Base-by-base conservation (phyloP, 2,329 filamentous ascomycete genomes). In the Mariannaea elegans region DNA sequence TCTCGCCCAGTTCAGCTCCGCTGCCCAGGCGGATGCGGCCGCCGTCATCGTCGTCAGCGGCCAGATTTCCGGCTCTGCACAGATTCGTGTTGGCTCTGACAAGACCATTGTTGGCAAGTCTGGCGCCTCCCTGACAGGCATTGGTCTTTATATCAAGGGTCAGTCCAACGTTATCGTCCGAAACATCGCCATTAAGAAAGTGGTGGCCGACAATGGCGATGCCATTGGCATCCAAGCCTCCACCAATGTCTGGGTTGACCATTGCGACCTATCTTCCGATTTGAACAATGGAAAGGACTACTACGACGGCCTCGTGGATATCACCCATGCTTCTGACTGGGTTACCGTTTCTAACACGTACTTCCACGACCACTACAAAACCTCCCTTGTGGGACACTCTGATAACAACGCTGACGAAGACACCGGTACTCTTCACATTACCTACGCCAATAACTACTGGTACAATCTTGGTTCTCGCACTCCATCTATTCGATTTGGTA, bases 371-470 rank as follows among this genome's bases (percentile, higher is more conserved):
- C 74, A 76, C 71, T 87, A 79, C 77, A 89, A 89, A 75, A 82
- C 78, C 39, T 86, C 83, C 0, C 79, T 89, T 14, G 77, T 88
- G 61, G 86, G 84, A n/a, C 85, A 89, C 80, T 83, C 80, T 14
- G 84, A 88, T 78, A 80, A 55, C 75, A 88, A 88, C 76, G 75
- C 69, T 13, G 74, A 66, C 36, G 83, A 87, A 69, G 88, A 91
- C 75, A 84, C 72, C 6, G 87, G 87, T 63, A 80, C 87, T 70
- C 80, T 90, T 42, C 83, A 79, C 71, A 78, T 91, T 51, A 90
- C 88, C 54, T 89, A 88, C 72, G 81, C 82, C 77, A 85, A 89
- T 80, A 90, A 90, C 82, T 79, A 85, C 79, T 90, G 82, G 81
- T 68, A 71, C 65, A 88, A 89, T 78, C 75, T 89, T 71, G 86